Evolutionary conservation across 495 filamentous ascomycete genomes (phyloP), one percentile per base, ranked within the genome.

Genomic region (Rostrohypoxylon terebratum): DNA sequence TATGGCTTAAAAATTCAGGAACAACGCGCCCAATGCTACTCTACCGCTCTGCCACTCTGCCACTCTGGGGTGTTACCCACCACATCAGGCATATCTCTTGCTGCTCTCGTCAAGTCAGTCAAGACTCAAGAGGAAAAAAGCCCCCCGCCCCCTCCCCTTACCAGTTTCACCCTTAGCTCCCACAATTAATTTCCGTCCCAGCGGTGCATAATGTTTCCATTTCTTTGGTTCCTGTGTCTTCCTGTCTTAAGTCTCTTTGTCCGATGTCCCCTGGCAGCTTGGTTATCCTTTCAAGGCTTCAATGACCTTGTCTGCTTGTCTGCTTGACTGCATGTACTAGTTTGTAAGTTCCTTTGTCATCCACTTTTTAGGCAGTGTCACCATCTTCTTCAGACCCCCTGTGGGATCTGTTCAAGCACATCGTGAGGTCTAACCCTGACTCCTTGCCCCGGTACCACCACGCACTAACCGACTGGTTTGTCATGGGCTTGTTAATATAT

Each of bases 401-500:
- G 57, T 55, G 62, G 62, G 66, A 69, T 69, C 71, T 66, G 65
- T 70, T n/a, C 66, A 11, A 53, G 57, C 34, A 28, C 66, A 63
- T 72, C 59, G 53, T 63, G 69, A 9, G 16, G 63, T 70, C 66
- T 63, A 57, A 18, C 53, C 62, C 25, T 58, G 60, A 57, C 55
- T 16, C 65, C 55, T 65, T 61, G 63, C 54, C 57, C 54, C 16
- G 20, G 55, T 38, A 60, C 13, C 59, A 57, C 51, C 47, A 33
- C 71, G 70, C 58, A 28, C 28, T 28, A 59, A 63, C 53, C 50
- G 33, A 20, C 40, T 54, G 14, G 48, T 63, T 47, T n/a, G 34
- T 59, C 66, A 72, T 65, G 67, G 72, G 62, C 36, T 69, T n/a
- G 13, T 73, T 75, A 77, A 77, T 77, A 77, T 75, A 76, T 77